Percentiles rank a stretch among this genome's conserved stretches.
Evolutionary conservation across 768 basidiomycete species (phyloP).

Genomic region (Leccinum uliginosum): DNA sequence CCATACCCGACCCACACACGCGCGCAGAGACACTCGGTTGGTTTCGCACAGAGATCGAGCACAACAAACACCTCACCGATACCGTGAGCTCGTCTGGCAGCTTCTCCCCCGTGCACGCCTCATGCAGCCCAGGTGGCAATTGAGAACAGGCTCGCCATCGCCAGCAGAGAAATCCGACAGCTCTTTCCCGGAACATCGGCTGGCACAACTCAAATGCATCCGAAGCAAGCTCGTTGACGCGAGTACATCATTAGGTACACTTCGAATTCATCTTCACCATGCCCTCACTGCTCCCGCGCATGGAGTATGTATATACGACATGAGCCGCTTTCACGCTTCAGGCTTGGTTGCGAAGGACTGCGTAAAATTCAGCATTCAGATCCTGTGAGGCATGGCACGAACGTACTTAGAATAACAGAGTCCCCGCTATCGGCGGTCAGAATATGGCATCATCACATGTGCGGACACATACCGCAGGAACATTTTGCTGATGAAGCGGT

Average conservation of each 20-base stretch:
- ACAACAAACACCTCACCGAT: conserved; percentile 54
- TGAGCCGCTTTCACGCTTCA: conserved; percentile 23
- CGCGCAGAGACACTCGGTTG: conserved; percentile 65
- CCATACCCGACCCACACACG: conserved; percentile 55
- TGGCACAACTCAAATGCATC: background rate
- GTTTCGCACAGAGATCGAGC: conserved; percentile 71
- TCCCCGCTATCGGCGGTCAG: conserved; percentile 62
- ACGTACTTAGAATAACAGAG: conserved; percentile 94
- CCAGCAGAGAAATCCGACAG: conserved; percentile 56
- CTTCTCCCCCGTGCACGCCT: background rate
- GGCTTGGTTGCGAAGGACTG: conserved; percentile 76
- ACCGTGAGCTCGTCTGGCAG: conserved; percentile 39
- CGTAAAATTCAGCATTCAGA: conserved; percentile 33
- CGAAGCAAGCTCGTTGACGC: background rate
- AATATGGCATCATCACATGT: conserved; percentile 3
- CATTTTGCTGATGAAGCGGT: conserved; percentile 99
- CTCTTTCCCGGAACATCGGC: conserved; percentile 37
- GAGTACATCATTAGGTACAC: background rate
- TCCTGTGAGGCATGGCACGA: conserved; percentile 1
- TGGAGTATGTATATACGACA: background rate
- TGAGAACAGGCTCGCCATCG: conserved; percentile 54
- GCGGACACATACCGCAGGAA: conserved; percentile 68
- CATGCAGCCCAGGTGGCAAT: conserved; percentile 45
- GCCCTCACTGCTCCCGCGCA: background rate
- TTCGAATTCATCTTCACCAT: background rate